phyloP scores from a whole-genome alignment of 306 rosid genomes.

The Cucurbita maxima region DNA sequence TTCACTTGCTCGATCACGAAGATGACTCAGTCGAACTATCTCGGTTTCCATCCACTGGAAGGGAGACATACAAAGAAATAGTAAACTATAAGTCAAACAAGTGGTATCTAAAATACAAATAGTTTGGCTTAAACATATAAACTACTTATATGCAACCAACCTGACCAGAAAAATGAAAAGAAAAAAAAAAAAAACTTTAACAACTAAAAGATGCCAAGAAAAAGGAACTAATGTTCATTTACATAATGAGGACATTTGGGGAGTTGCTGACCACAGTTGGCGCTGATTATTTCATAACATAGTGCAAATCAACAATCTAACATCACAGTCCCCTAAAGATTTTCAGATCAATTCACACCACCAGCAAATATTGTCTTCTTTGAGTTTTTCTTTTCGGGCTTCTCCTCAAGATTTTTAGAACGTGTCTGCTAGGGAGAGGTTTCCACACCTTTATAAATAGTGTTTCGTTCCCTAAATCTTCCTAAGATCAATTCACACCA shows the following conservation, averaged over 20 bases:
- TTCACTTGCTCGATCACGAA: slow-evolving; percentile 99
- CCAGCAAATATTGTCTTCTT: too few species aligned
- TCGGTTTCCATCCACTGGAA: slow-evolving; percentile 92
- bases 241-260: not conserved
- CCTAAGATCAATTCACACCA: not conserved
- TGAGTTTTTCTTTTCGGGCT: too few species aligned
- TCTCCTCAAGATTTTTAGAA: too few species aligned
- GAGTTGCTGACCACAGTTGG: not conserved
- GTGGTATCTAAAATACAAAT: not conserved
- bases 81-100: not conserved
- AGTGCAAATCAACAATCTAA: not conserved
- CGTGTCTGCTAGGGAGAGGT: too few species aligned
- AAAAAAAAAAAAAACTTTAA: not conserved
- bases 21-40: slow-evolving; percentile 78
- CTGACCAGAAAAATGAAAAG: not conserved
- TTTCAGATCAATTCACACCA: not conserved
- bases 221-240: not conserved
- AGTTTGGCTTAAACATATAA: not conserved
- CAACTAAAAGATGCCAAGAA: not conserved
- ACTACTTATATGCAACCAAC: not conserved
- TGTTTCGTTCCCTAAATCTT: not conserved
- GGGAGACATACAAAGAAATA: slow-evolving; percentile 11
- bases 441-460: too few species aligned
- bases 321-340: not conserved
- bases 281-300: not conserved